Evolutionary conservation across 805 yeast genomes (phyloP), one percentile per base, ranked within the genome.

Genomic region (Brettanomyces naardenensis): DNA sequence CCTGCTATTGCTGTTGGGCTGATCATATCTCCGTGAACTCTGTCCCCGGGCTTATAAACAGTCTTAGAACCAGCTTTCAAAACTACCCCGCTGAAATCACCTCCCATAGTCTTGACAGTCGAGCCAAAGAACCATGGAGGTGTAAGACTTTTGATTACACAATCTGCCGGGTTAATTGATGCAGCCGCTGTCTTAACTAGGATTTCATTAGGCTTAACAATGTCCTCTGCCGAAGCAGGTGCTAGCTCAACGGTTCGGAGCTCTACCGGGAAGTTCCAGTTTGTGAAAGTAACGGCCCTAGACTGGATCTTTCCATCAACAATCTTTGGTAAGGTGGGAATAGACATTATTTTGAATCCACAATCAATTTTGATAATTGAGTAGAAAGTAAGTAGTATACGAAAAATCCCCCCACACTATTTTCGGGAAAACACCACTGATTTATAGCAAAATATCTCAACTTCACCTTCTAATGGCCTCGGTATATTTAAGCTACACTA

Each of bases 1-100:
- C 79, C 80, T 18, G 35, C 28, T 10, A 9, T 21, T 6, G 19
- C 13, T 9, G 43, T 9, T 15, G 46, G 43, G 7, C 22, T 4
- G 2, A 43, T 10, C 11, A 35, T 14, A 19, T 36, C 32, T 26
- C 57, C 56, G 29, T 34, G 45, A 14, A 53, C 39, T 25, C 29
- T 39, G 35, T 52, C 58, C 21, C 56, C 56, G 19, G 33, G 42
- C 31, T 40, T 31, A 14, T 31, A 49, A 19, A 22, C 40, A 1
- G 44, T 37, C 5, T 45, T 31, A 1, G 45, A 18, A 13, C 58
- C 57, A 13, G 48, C 42, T 29, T 49, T 44, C 5, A 48, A 26
- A 10, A 54, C 43, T 4, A 35, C 32, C 33, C 57, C 58, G 3
- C 53, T 14, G 37, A 46, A 52, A 37, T 54, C 59, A 25, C 46